Conservation (phyloP, 2,329 filamentous ascomycete genomes). For the Epichloe uncinata region DNA sequence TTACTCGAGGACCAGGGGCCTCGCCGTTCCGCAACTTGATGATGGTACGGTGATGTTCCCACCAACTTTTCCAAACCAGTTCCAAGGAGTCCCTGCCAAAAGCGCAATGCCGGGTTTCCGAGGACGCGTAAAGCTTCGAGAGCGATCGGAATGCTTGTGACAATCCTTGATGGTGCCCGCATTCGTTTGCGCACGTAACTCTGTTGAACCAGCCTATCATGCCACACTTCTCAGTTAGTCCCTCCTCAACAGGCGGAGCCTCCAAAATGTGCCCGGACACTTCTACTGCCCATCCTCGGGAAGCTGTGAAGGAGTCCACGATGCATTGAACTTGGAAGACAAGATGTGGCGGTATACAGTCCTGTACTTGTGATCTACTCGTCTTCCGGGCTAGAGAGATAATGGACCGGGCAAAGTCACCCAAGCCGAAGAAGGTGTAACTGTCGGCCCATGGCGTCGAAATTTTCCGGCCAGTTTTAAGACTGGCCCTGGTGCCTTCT, state of each 20-base stretch:
- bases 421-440: conserved; percentile 28
- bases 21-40: not conserved
- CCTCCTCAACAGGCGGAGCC: not conserved
- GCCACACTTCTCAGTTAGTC: not conserved
- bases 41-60: not conserved
- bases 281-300: conserved; percentile 27
- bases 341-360: conserved; percentile 30
- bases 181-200: not conserved
- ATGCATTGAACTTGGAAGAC: conserved; percentile 38
- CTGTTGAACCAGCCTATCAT: not conserved
- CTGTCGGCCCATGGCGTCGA: conserved; percentile 11
- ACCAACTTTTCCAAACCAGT: not conserved
- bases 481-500: not conserved
- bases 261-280: not conserved
- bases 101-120: not conserved
- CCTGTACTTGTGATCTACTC: conserved; percentile 21
- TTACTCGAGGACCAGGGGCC: not conserved
- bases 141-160: not conserved
- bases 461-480: not conserved
- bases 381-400: conserved; percentile 33
- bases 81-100: not conserved
- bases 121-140: not conserved
- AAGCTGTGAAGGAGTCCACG: conserved; percentile 31
- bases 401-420: conserved; percentile 30
- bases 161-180: not conserved